Evolutionary conservation across 345 rosid species (phyloP).

Genomic region (Dovyalis caffra): DNA sequence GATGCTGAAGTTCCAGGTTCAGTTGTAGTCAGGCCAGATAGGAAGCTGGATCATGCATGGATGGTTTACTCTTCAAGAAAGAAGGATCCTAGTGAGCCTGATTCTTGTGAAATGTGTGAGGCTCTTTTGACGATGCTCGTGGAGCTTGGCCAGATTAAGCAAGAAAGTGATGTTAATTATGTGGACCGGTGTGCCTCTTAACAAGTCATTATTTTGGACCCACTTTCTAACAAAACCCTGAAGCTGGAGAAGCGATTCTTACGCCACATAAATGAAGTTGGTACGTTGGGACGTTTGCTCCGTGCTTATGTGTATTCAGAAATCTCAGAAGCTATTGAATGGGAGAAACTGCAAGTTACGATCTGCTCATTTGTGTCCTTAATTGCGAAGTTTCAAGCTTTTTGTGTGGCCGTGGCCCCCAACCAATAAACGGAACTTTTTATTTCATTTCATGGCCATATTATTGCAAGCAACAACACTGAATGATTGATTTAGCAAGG

Average conservation of each 20-base stretch:
- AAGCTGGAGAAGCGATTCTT: neutral
- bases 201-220: neutral
- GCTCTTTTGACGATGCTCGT: constrained; percentile 57
- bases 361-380: neutral
- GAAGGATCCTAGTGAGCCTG: constrained; percentile 43
- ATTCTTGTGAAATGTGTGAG: constrained; percentile 62
- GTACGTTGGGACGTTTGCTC: neutral
- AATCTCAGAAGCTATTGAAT: neutral
- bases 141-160: constrained; percentile 43
- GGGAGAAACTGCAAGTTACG: neutral
- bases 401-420: too few species aligned
- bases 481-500: too few species aligned
- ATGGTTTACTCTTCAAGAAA: constrained; percentile 59
- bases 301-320: neutral
- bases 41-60: constrained; percentile 63
- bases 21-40: constrained; percentile 46
- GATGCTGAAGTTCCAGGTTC: constrained; percentile 76
- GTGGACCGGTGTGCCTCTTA: too few species aligned
- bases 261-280: neutral
- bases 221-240: neutral
- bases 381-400: neutral
- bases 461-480: too few species aligned
- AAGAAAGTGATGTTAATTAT: constrained; percentile 1
- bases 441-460: too few species aligned
- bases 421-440: too few species aligned